Evolutionary conservation across 768 basidiomycete species (phyloP).

Genomic region (Gautieria morchelliformis): DNA sequence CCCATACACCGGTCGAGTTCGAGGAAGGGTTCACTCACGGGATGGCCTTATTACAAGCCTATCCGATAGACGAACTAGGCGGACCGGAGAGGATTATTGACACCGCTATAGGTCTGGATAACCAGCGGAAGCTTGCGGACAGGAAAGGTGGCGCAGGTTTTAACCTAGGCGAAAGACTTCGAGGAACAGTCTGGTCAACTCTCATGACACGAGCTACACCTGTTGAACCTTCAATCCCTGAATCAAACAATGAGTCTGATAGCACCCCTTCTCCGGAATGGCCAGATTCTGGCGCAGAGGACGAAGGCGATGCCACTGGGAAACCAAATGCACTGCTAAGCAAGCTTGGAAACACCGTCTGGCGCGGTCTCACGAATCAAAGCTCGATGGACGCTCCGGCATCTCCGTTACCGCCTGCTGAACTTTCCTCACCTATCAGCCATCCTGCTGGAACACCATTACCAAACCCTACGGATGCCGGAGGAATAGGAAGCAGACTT

Average conservation of each 20-base stretch:
- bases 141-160: slow-evolving; percentile 19
- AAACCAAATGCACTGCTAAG: background rate
- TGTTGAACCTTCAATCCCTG: background rate
- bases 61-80: slow-evolving; percentile 55
- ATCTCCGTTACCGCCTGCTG: background rate
- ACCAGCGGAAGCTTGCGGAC: slow-evolving; percentile 35
- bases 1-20: slow-evolving; percentile 30
- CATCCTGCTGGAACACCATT: background rate
- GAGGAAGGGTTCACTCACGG: slow-evolving; percentile 61
- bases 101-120: slow-evolving; percentile 50
- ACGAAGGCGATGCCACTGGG: background rate
- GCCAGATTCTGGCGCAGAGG: slow-evolving; percentile 2
- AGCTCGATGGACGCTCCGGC: slow-evolving; percentile 3
- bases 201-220: background rate
- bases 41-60: slow-evolving; percentile 51
- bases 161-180: slow-evolving; percentile 47
- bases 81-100: slow-evolving; percentile 66
- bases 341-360: slow-evolving; percentile 32
- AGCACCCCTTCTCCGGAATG: slow-evolving; percentile 5
- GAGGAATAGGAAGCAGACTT: slow-evolving; percentile 21
- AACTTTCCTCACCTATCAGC: background rate
- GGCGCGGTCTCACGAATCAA: slow-evolving; percentile 59
- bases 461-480: background rate
- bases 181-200: slow-evolving; percentile 13
- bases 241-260: slow-evolving; percentile 2